phyloP scores from a whole-genome alignment of 768 basidiomycete species.

The Mycena sanguinolenta region DNA sequence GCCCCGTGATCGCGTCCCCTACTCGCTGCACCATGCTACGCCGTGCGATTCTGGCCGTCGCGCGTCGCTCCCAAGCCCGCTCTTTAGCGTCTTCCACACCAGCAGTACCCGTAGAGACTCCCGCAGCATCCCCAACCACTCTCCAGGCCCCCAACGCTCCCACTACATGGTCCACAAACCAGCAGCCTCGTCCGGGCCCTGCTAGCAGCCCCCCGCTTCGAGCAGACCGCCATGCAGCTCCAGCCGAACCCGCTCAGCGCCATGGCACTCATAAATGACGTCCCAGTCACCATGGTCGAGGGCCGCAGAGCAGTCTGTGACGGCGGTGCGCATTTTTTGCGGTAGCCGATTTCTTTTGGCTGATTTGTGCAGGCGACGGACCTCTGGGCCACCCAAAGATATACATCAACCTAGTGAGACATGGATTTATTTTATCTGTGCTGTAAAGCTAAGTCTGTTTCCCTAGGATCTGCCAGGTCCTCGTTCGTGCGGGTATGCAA shows the following conservation, averaged over 20 bases:
- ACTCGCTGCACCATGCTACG: background rate
- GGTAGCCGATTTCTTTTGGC: constrained; percentile 5
- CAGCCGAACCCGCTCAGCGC: constrained; percentile 94
- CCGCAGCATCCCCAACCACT: constrained; percentile 46
- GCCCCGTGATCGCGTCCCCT: constrained; percentile 14
- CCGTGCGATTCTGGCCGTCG: constrained; percentile 19
- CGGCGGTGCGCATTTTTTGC: constrained; percentile 77
- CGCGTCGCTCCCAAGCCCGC: constrained; percentile 19
- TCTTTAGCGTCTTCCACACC: constrained; percentile 33
- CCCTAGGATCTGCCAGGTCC: constrained; percentile 93
- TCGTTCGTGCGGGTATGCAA: constrained; percentile 88
- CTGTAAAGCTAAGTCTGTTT: constrained; percentile 19
- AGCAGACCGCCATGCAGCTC: constrained; percentile 88
- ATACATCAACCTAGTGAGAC: constrained; percentile 91
- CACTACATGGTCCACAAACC: constrained; percentile 87
- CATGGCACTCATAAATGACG: constrained; percentile 89
- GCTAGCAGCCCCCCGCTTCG: constrained; percentile 85
- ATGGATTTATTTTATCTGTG: constrained; percentile 14
- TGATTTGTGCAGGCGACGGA: constrained; percentile 78
- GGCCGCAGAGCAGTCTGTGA: constrained; percentile 93
- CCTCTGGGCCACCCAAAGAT: constrained; percentile 97
- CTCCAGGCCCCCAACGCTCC: constrained; percentile 89
- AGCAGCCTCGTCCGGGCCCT: constrained; percentile 74
- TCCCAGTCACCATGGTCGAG: constrained; percentile 86
- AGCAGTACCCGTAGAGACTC: constrained; percentile 22